phyloP scores from a whole-genome alignment of 2,329 filamentous ascomycete species.

The Penicillium crustosum region DNA sequence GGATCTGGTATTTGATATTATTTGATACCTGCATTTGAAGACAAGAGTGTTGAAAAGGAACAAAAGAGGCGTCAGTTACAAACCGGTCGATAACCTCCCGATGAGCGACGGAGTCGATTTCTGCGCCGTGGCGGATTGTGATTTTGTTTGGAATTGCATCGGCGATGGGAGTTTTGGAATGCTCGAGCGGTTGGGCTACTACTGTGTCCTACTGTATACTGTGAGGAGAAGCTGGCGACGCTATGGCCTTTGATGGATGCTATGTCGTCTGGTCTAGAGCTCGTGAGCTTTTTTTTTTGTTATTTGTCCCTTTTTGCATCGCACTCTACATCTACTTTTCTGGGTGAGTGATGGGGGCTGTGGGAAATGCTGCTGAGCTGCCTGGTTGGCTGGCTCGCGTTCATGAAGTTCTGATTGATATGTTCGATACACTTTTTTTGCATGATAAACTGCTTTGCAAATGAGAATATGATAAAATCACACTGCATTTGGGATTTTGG shows the following conservation, averaged over 20 bases:
- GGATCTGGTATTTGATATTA: background rate
- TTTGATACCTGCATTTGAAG: background rate
- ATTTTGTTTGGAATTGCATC: conserved; percentile 9
- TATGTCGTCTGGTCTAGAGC: background rate
- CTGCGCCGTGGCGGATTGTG: background rate
- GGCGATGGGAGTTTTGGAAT: conserved; percentile 7
- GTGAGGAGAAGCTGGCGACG: background rate
- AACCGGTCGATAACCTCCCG: background rate
- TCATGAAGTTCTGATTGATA: conserved; percentile 14
- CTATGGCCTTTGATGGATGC: background rate
- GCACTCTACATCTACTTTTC: background rate
- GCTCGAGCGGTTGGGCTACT: background rate
- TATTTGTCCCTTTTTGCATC: background rate
- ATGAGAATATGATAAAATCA: conserved; percentile 5
- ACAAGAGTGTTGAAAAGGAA: background rate
- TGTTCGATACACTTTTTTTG: conserved; percentile 11
- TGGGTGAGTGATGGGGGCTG: background rate
- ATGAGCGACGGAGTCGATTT: background rate
- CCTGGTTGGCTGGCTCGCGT: conserved; percentile 1
- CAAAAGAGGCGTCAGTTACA: background rate
- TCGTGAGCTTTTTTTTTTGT: background rate
- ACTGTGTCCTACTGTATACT: background rate
- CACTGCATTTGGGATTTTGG: background rate
- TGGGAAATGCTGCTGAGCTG: conserved; percentile 6
- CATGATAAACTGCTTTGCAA: conserved; percentile 1